Percentiles rank a stretch among this genome's conserved stretches.
Conservation (phyloP, 495 filamentous ascomycete species). For the Apiosordaria backusii region DNA sequence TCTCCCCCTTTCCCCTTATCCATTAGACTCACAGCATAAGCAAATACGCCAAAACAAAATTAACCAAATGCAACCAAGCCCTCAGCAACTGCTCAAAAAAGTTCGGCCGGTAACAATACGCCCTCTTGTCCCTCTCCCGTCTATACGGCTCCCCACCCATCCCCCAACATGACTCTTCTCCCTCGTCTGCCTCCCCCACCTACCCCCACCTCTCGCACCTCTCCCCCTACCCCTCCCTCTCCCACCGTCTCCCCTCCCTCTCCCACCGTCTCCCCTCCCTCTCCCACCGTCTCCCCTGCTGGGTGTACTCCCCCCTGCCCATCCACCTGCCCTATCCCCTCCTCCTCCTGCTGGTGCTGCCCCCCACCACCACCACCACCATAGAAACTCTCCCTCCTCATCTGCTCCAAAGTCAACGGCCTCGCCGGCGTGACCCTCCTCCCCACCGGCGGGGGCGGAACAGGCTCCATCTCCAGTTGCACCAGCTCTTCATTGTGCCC, state of each 20-base stretch:
- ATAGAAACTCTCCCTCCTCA: neutral
- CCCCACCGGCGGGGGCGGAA: neutral
- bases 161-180: neutral
- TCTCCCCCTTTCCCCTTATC: neutral
- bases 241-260: too few relatives aligned
- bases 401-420: neutral
- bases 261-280: too few relatives aligned
- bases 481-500: neutral
- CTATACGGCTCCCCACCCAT: neutral
- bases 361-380: too few relatives aligned
- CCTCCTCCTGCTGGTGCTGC: too few relatives aligned
- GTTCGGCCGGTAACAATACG: neutral
- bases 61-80: neutral
- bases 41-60: constrained; percentile 5
- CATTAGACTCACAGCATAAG: constrained; percentile 1
- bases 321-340: neutral
- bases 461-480: neutral
- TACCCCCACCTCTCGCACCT: too few relatives aligned
- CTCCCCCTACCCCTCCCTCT: too few relatives aligned
- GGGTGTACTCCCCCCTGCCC: neutral
- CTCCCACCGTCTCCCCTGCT: too few relatives aligned
- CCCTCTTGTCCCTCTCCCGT: neutral
- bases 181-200: neutral
- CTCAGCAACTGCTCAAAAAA: neutral
- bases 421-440: neutral